phyloP scores from a whole-genome alignment of 2,329 filamentous ascomycete genomes.

The Fusarium redolens region DNA sequence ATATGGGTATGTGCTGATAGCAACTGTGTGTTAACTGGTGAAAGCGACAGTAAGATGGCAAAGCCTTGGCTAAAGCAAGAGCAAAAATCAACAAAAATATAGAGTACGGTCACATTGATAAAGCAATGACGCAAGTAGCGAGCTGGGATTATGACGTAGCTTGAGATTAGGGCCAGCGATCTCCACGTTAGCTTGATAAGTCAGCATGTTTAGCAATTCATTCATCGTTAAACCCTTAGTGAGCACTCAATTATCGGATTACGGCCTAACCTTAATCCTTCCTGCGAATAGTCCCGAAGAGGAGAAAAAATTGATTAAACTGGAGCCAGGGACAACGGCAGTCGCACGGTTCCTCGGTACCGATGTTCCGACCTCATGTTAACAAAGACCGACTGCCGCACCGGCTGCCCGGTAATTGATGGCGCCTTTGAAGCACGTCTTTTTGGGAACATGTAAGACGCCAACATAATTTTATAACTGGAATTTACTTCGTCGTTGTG shows the following conservation, averaged over 20 bases:
- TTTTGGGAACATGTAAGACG: background rate
- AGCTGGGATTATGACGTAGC: constrained; percentile 23
- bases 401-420: constrained; percentile 10
- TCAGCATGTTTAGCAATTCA: background rate
- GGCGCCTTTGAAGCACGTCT: constrained; percentile 4
- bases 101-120: constrained; percentile 5
- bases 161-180: background rate
- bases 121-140: constrained; percentile 26
- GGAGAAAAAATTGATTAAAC: constrained; percentile 11
- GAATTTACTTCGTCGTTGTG: background rate
- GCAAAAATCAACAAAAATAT: background rate
- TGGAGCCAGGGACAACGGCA: constrained; percentile 19
- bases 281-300: background rate
- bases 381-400: constrained; percentile 29
- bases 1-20: background rate
- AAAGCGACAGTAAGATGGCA: background rate
- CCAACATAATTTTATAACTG: background rate
- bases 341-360: constrained; percentile 37
- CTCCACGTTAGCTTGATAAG: constrained; percentile 6
- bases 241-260: background rate
- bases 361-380: constrained; percentile 27
- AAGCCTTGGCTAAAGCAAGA: background rate
- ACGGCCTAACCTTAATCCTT: constrained; percentile 27
- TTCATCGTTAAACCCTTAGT: background rate
- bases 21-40: background rate